phyloP scores from a whole-genome alignment of 202 grass and related monocot species.

The Elaeis oleifera region DNA sequence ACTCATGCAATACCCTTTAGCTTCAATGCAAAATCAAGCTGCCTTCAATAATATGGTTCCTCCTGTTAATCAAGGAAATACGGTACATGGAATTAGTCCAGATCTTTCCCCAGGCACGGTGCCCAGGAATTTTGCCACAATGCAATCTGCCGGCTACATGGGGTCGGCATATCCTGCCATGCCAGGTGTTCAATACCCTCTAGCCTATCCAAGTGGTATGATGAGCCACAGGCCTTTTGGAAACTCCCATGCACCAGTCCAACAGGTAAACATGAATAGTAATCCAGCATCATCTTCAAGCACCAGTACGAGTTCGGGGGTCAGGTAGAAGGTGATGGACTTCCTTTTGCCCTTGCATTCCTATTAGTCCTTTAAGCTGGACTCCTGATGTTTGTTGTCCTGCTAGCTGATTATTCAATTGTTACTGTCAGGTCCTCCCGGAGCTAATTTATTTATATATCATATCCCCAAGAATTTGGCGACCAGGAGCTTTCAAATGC shows the following conservation, averaged over 20 bases:
- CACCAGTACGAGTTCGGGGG: too few species aligned
- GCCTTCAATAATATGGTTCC: slow-evolving; percentile 61
- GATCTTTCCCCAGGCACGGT: slow-evolving; percentile 53
- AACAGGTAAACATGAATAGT: slow-evolving; percentile 8
- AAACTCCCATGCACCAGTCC: slow-evolving; percentile 40
- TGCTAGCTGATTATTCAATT: slow-evolving; percentile 5
- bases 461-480: slow-evolving; percentile 92
- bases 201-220: slow-evolving; percentile 46
- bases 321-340: too few species aligned
- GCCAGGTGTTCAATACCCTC: slow-evolving; percentile 60
- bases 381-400: background rate
- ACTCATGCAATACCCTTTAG: slow-evolving; percentile 73
- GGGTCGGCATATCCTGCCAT: slow-evolving; percentile 62
- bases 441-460: slow-evolving; percentile 99
- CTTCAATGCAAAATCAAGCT: slow-evolving; percentile 93
- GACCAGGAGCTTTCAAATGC: slow-evolving; percentile 85
- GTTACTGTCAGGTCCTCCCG: slow-evolving; percentile 70
- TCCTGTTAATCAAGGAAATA: slow-evolving; percentile 60
- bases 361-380: background rate
- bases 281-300: too few species aligned
- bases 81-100: slow-evolving; percentile 49
- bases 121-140: slow-evolving; percentile 61
- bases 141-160: slow-evolving; percentile 45
- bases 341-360: too few species aligned
- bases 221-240: slow-evolving; percentile 33